Base-by-base conservation (phyloP, 768 basidiomycete genomes). In the Lactarius hengduanensis region DNA sequence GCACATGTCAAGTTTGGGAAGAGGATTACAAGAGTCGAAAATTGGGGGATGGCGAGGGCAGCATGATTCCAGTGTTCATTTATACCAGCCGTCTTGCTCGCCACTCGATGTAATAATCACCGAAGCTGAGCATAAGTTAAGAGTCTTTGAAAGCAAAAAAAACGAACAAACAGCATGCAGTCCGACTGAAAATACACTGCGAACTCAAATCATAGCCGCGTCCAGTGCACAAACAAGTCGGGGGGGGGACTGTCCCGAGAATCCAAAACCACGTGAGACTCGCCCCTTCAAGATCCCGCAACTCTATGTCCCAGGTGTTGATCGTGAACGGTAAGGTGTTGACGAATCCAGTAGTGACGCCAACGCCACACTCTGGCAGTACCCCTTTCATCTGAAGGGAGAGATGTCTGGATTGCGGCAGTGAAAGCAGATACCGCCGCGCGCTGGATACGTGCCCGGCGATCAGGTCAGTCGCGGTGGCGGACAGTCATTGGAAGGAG, bases 1-100 rank as follows among this genome's bases (percentile, higher is more conserved):
- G 43, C 66, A 67, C 66, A 67, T 67, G 15, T 47, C 32, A 47
- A 55, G 41, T 36, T 54, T 2, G 40, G 13, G 50, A n/a, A 54
- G 38, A 32, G 34, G 38, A 40, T 30, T 4, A 3, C 11, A 45
- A 38, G 18, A 18, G 38, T 59, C 40, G 50, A 54, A 56, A 40
- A 8, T 13, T 30, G 60, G 18, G 32, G 28, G n/a, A 55, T 55
- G 43, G 22, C 22, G 47, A 56, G 45, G 11, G 22, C 1, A 16
- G 9, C 38, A 5, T n/a, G 2, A 26, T 56, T 2, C 54, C 41
- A 10, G 3, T 3, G 26, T 57, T 56, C 40, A 61, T 65, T 61
- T 65, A 65, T 65, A 61, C 47, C 60, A 15, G 47, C 5, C 22
- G 18, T 36, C 47, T 26, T 28, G 11, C n/a, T 50, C 45, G 59